Conservation (phyloP, 805 yeast genomes). For the Danielozyma ontarioensis region DNA sequence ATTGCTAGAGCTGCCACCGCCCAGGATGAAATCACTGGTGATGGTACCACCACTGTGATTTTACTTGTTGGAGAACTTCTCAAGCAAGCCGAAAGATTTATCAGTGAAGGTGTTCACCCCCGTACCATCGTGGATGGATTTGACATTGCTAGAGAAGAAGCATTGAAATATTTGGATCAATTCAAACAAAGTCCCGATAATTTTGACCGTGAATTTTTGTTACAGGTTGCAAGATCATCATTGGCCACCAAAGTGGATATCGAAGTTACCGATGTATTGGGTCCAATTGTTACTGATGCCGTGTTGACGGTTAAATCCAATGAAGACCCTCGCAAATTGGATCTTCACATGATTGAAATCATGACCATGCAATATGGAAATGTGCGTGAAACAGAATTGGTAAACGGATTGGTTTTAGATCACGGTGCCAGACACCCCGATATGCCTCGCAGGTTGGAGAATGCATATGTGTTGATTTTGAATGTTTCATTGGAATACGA, state of each 20-base stretch:
- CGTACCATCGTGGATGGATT: slow-evolving; percentile 92
- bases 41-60: slow-evolving; percentile 96
- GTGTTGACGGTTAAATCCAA: slow-evolving; percentile 66
- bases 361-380: slow-evolving; percentile 96
- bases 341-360: slow-evolving; percentile 95
- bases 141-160: slow-evolving; percentile 77
- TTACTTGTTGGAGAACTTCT: slow-evolving; percentile 90
- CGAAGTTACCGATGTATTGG: slow-evolving; percentile 71
- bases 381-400: slow-evolving; percentile 75
- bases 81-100: slow-evolving; percentile 89
- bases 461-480: slow-evolving; percentile 80
- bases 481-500: slow-evolving; percentile 96
- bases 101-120: slow-evolving; percentile 94
- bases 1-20: slow-evolving; percentile 95
- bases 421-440: slow-evolving; percentile 99
- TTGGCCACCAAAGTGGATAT: slow-evolving; percentile 78
- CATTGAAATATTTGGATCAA: slow-evolving; percentile 62
- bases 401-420: slow-evolving; percentile 88
- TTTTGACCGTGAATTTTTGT: slow-evolving; percentile 79
- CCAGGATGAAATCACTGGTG: slow-evolving; percentile 99
- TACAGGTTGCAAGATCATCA: slow-evolving; percentile 90
- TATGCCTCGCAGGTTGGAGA: slow-evolving; percentile 85
- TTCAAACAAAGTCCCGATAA: slow-evolving; percentile 51
- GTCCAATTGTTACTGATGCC: slow-evolving; percentile 96
- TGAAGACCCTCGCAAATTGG: slow-evolving; percentile 50